A percentile compares a stretch with the other conserved stretches of the same genome.
Conservation (phyloP, 2,329 filamentous ascomycete genomes). For the Epichloe brachyelytri region DNA sequence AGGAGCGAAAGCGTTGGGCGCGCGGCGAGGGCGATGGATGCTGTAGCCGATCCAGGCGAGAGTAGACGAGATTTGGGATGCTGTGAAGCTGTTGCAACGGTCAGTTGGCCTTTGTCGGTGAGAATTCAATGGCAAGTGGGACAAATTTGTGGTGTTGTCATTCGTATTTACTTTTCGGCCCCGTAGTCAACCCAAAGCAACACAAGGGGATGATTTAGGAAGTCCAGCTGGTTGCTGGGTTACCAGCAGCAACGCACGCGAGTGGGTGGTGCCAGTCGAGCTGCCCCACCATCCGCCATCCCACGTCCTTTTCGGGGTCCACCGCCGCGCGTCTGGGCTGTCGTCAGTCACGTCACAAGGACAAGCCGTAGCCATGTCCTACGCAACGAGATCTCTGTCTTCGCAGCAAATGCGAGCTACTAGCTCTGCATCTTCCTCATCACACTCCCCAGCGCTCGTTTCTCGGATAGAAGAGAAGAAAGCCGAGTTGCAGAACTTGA, state of each 20-base stretch:
- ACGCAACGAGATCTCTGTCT: conserved; percentile 43
- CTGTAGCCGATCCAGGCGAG: neutral
- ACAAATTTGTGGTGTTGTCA: conserved; percentile 15
- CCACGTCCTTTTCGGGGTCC: neutral
- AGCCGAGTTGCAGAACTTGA: conserved; percentile 66
- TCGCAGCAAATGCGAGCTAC: conserved; percentile 60
- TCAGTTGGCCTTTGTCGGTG: conserved; percentile 4
- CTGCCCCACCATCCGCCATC: conserved; percentile 14
- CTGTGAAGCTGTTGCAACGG: neutral
- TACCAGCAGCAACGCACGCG: conserved; percentile 10
- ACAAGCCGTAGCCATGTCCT: conserved; percentile 34
- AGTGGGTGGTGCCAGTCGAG: conserved; percentile 6
- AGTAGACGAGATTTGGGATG: neutral
- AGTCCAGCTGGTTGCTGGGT: conserved; percentile 17
- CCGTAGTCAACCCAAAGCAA: conserved; percentile 14
- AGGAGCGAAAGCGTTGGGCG: neutral
- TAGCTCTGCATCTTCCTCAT: conserved; percentile 32
- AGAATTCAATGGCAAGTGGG: neutral
- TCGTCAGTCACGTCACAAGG: neutral
- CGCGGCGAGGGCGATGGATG: neutral
- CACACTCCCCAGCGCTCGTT: conserved; percentile 57
- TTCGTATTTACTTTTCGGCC: conserved; percentile 21
- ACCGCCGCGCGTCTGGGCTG: neutral
- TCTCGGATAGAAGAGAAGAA: conserved; percentile 78
- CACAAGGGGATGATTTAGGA: neutral